Base-by-base conservation (phyloP, 2,329 filamentous ascomycete species). In the Pseudofabraea citricarpa region DNA sequence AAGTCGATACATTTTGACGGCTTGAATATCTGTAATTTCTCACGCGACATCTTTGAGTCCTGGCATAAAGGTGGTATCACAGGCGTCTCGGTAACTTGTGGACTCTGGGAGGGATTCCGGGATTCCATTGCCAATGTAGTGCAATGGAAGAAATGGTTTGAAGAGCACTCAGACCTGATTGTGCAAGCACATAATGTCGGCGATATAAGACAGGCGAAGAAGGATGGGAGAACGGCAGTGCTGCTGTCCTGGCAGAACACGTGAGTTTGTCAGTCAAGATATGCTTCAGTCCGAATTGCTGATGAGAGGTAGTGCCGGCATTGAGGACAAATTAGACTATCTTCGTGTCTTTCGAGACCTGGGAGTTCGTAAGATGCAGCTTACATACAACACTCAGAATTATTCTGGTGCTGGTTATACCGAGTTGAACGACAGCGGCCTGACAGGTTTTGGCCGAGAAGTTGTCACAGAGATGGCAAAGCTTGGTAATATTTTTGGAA, bases 131-230 rank as follows among this genome's bases (percentile, higher is more conserved):
- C 59, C 40, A 64, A 67, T 27, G 64, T 67, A 1, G 63, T 68
- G 9, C 61, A 67, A 37, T 68, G 64, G 64, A 68, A 68, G 52
- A 60, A 64, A 42, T 68, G 65, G 66, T 68, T 68, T 40, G 65
- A 68, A 43, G 59, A 67, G 48, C 59, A 68, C 44, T 53, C 56
- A 2, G 63, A 67, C 46, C 51, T 67, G 15, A 65, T 68, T 24
- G 57, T 64, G 7, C 65, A 68, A 44, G 65, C 64, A 3, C 60
- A 65, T 16, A 60, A 44, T 0, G 63, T 62, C 6, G 57, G 55
- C 8, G 64, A 68, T 49, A 60, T 68, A 21, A 60, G 65, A 8
- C 46, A 57, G 12, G 65, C 64, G 4, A 67, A 68, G 45, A 46
- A 52, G 29, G 48, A 58, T 13, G 64, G 64, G 22, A 62, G 60